A percentile compares a stretch with the other conserved stretches of the same genome.
Conservation (phyloP, 2,329 filamentous ascomycete genomes). For the Fusarium xylarioides region DNA sequence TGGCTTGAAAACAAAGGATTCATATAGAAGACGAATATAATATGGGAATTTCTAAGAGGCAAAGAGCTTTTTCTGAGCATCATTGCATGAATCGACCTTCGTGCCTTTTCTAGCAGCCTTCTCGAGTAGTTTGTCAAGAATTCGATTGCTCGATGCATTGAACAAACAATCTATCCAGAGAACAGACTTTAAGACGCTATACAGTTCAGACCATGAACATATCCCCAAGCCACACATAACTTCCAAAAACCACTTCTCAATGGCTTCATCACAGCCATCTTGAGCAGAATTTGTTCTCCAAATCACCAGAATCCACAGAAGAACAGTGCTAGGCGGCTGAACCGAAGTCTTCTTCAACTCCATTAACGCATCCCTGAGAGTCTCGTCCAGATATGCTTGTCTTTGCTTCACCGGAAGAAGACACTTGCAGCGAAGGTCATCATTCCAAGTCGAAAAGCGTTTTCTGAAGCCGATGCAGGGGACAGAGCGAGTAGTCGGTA, state of each 20-base stretch:
- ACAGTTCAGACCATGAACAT: slow-evolving; percentile 10
- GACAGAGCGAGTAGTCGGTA: slow-evolving; percentile 28
- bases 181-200: slow-evolving; percentile 3
- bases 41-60: background rate
- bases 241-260: background rate
- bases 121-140: too few species aligned
- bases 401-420: slow-evolving; percentile 32
- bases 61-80: background rate
- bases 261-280: rapidly evolving
- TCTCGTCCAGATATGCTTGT: slow-evolving; percentile 2
- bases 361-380: background rate
- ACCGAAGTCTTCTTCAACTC: background rate
- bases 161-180: slow-evolving; percentile 31
- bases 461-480: background rate
- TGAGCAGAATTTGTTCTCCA: background rate
- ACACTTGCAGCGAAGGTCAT: slow-evolving; percentile 9
- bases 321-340: background rate
- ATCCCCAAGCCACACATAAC: background rate
- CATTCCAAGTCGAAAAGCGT: slow-evolving; percentile 25
- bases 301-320: slow-evolving; percentile 23
- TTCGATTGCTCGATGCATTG: background rate
- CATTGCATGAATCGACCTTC: too few species aligned
- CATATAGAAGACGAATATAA: background rate
- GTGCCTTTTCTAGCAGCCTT: background rate
- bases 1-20: background rate